A percentile compares a stretch with the other conserved stretches of the same genome.
These are phyloP conservation scores for Lignosus rhinocerotis DNA, from an alignment of 1,284 basidiomycete species.

Conservation along the genomic window DNA sequence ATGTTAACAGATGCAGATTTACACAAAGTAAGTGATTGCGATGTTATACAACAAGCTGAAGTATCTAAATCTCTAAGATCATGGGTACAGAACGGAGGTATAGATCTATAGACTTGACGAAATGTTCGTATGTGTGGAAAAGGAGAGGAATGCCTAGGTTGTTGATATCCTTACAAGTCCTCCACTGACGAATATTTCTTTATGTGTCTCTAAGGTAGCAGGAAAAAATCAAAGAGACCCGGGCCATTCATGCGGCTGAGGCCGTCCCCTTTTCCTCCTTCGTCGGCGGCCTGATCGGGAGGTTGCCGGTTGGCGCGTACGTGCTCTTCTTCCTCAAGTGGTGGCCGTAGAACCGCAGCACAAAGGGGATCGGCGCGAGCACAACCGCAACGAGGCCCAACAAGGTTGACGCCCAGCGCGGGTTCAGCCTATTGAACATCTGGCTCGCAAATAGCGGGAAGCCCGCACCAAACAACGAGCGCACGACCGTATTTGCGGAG, in stretches of 20 bases:
- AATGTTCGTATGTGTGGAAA: not conserved
- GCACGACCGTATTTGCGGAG: constrained; percentile 38
- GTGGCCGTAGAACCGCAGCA: constrained; percentile 27
- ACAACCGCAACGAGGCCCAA: constrained; percentile 33
- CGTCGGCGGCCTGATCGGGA: constrained; percentile 11
- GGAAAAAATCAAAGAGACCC: no score
- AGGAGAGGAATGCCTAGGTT: not conserved
- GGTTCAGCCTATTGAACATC: constrained; percentile 37
- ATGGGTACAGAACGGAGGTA: not conserved
- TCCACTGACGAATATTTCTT: no score
- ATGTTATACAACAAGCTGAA: not conserved
- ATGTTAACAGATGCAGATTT: no score
- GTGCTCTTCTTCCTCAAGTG: constrained; percentile 30
- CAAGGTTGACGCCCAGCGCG: constrained; percentile 37
- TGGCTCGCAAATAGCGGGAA: constrained; percentile 41
- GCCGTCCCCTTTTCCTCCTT: constrained; percentile 16
- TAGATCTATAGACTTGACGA: no score
- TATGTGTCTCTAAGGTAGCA: no score
- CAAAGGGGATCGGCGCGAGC: constrained; percentile 38
- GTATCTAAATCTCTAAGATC: not conserved
- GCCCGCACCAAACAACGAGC: constrained; percentile 38
- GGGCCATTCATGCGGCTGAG: not conserved
- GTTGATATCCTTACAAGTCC: no score
- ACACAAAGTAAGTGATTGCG: no score
- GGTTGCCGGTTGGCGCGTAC: constrained; percentile 28